Evolutionary conservation across 805 yeast genomes (phyloP), one percentile per base, ranked within the genome.

Genomic region (Scheffersomyces coipomensis): DNA sequence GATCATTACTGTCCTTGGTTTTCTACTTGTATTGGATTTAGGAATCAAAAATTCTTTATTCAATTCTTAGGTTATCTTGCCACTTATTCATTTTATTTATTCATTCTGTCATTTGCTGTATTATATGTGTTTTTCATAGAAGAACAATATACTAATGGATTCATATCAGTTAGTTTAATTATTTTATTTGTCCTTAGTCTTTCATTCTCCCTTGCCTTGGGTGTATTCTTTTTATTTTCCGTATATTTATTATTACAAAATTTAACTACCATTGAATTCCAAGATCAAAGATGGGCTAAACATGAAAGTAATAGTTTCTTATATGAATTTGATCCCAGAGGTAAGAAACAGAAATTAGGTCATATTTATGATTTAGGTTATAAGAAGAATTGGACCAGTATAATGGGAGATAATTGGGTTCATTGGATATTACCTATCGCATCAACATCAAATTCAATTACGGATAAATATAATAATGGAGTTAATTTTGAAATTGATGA

Each of bases 1-100:
- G 83, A 78, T 56, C 83, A 78, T 47, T 81, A 78, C 53, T 78
- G 83, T 47, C 97, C 97, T 0, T 91, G 98, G 98, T 88, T 89
- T 60, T 83, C 95, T 2, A 71, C 79, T 4, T 90, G 97, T 59
- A 77, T 91, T 42, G 98, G 98, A 0, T 84, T 78, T 61, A 65
- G 66, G 21, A 91, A 91, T 61, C 89, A 86, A 47, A 85, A 88
- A 62, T 78, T 69, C 56, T 91, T 90, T 54, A 58, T 88, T 19
- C 96, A 88, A 56, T 85, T 85, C 54, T 59, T 89, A 38, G 33
- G 72, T 5, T 81, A 82, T 52, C 66, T 78, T 2, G 62, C 79
- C 2, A 19, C 74, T 0, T 81, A 76, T 51, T 58, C 83, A 1
- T 42, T 60, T 1, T 39, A 73, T 9, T 69, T 79, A 6, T 61